Base-by-base conservation (phyloP, 306 rosid species). In the Dryas alaskensis region DNA sequence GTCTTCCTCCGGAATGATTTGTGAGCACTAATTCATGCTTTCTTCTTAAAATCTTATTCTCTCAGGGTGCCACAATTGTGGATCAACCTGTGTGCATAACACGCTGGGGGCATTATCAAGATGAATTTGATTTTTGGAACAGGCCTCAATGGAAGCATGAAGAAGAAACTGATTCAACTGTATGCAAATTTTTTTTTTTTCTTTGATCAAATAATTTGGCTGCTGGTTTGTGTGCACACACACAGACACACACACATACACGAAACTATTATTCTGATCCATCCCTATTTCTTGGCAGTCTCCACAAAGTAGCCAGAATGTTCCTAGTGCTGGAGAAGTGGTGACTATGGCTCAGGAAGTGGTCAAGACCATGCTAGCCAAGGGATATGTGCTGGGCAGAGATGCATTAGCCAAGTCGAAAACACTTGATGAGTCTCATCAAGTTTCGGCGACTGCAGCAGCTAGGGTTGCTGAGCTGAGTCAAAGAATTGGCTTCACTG, bases 61-160 rank as follows among this genome's bases (percentile, higher is more conserved):
- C 54, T 67, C 84, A 94, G 98, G 98, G 96, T 62, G 98, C 98
- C 63, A 84, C 97, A 65, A 91, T 94, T 77, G 80, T 89, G 57
- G 98, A 94, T 76, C 95, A 94, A 76, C 91, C 89, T 19, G 95
- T 94, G 19, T 94, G 92, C 89, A 91, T 94, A 78, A 85, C 95
- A 8, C 96, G 85, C 74, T 94, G 98, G 98, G 98, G 98, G 45
- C 88, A 87, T 14, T 73, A 75, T 82, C 86, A 81, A 76, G 92
- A 88, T 67, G 92, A 87, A 71, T 87, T 64, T 76, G 84, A 83
- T 72, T 91, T 94, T 75, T 91, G 97, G 97, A 89, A 82, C 72
- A 82, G 48, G 40, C 78, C 94, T 51, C 54, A 84, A 1, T 10
- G 67, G 77, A 68, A 80, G 25, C 83, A 80, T 6, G 88, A 72